Conservation (phyloP, 306 rosid species). For the Carpinus fangiana region DNA sequence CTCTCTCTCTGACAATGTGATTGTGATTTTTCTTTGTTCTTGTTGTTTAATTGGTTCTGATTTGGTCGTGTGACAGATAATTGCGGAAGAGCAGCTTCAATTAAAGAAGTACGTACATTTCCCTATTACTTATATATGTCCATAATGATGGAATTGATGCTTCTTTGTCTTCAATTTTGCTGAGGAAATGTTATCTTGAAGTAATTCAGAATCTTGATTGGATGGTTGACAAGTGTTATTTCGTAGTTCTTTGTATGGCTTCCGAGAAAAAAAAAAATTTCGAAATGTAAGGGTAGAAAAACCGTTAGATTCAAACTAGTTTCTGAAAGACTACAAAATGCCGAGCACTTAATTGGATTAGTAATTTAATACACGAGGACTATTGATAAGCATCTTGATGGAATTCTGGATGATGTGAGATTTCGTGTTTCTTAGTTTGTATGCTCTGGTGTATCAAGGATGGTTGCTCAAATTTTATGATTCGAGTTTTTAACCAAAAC, state of each 20-base stretch:
- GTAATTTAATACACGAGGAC: background rate
- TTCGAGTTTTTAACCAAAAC: background rate
- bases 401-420: background rate
- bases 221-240: background rate
- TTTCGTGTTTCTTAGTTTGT: background rate
- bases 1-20: background rate
- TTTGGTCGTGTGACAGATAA: slow-evolving; percentile 49
- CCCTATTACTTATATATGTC: background rate
- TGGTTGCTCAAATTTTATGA: background rate
- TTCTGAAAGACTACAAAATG: background rate
- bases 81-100: slow-evolving; percentile 80
- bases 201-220: background rate
- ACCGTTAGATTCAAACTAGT: background rate
- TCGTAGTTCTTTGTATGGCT: background rate
- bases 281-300: background rate
- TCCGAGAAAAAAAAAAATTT: background rate
- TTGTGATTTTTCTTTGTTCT: background rate
- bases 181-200: background rate
- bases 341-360: background rate
- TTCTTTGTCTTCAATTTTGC: background rate
- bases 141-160: background rate
- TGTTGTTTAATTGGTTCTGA: background rate
- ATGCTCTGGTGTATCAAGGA: background rate
- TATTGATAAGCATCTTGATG: background rate
- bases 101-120: slow-evolving; percentile 60